Evolutionary conservation across 208 protist genomes (phyloP).

Genomic region (Naegleria lovaniensis): DNA sequence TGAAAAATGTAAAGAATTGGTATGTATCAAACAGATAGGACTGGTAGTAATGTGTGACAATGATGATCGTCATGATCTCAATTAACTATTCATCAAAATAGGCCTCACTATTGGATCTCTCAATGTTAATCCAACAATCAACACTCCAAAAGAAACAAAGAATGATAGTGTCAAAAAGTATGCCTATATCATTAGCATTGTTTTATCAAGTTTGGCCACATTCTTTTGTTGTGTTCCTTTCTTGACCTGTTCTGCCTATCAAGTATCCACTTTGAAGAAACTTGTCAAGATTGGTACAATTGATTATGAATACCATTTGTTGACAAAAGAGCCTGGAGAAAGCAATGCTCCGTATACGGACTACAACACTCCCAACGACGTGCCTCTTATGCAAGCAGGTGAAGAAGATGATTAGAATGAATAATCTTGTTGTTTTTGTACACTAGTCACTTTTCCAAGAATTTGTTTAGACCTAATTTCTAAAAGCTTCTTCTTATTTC

Average conservation of each 20-base stretch:
- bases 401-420: background rate
- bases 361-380: background rate
- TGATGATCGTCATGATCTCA: too few species aligned
- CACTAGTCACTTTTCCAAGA: background rate
- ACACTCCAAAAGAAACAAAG: background rate
- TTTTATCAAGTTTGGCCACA: background rate
- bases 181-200: conserved; percentile 12
- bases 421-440: conserved; percentile 1
- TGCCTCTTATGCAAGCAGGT: background rate
- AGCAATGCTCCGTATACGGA: background rate
- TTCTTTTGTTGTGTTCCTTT: background rate
- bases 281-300: background rate
- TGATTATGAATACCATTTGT: background rate
- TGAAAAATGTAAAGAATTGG: background rate
- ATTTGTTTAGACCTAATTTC: conserved; percentile 1
- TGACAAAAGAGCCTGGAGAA: background rate
- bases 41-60: background rate
- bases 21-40: background rate
- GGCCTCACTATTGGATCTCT: background rate
- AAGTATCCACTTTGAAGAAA: background rate
- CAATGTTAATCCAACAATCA: background rate
- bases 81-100: too few species aligned
- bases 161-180: background rate
- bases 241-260: background rate
- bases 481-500: conserved; percentile 2